Conservation (phyloP, 2,329 filamentous ascomycete species). For the Aspergillus tamarii region DNA sequence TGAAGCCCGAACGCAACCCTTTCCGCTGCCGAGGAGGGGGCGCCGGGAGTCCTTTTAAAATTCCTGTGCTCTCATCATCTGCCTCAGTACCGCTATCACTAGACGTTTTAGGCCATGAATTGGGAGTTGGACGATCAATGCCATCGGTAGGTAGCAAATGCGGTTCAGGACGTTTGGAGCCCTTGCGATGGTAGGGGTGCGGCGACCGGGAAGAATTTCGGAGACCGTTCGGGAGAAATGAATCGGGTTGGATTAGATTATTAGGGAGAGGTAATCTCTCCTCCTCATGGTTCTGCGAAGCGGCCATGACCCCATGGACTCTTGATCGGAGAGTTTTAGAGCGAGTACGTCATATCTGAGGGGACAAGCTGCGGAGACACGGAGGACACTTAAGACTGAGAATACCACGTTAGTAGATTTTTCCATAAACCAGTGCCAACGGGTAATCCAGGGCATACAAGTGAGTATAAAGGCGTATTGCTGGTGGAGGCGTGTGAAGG, state of each 20-base stretch:
- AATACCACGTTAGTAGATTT: not conserved
- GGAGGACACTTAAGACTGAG: not conserved
- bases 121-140: slow-evolving; percentile 35
- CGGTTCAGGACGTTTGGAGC: slow-evolving; percentile 59
- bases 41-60: slow-evolving; percentile 81
- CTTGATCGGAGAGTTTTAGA: slow-evolving; percentile 22
- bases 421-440: not conserved
- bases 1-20: slow-evolving; percentile 62
- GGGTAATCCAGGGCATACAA: not conserved
- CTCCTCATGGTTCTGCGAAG: slow-evolving; percentile 34
- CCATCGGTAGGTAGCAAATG: slow-evolving; percentile 43
- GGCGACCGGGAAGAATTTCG: slow-evolving; percentile 64
- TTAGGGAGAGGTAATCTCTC: slow-evolving; percentile 26
- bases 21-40: slow-evolving; percentile 75
- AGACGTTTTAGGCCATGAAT: slow-evolving; percentile 58
- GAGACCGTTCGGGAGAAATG: slow-evolving; percentile 35
- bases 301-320: slow-evolving; percentile 39
- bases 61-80: slow-evolving; percentile 79
- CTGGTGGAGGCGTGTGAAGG: slow-evolving; percentile 1
- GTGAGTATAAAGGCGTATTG: not conserved
- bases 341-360: slow-evolving; percentile 34
- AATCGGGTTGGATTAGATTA: slow-evolving; percentile 23
- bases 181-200: slow-evolving; percentile 68
- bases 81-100: slow-evolving; percentile 95
- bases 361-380: slow-evolving; percentile 11